Evolutionary conservation across 1,284 basidiomycete species (phyloP).

Genomic region (Afroboletus lepidellus): DNA sequence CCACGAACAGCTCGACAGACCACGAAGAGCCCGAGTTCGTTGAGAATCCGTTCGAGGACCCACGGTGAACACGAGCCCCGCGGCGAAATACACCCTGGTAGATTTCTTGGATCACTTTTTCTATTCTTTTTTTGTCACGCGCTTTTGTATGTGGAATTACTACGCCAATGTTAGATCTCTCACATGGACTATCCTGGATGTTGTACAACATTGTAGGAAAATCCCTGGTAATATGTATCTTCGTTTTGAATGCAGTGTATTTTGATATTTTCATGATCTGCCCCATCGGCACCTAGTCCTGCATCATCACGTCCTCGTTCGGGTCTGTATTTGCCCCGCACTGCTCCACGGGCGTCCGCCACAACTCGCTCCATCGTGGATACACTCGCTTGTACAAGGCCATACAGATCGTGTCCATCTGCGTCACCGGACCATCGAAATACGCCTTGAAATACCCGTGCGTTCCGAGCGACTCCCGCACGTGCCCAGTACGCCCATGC

Average conservation of each 20-base stretch:
- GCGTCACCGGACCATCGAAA: conserved; percentile 92
- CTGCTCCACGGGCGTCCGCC: conserved; percentile 35
- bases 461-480: conserved; percentile 91
- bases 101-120: too few relatives aligned
- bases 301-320: conserved; percentile 24
- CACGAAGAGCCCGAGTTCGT: conserved; percentile 21
- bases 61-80: background rate
- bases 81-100: too few relatives aligned
- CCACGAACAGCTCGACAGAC: conserved; percentile 13
- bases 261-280: background rate
- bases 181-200: background rate
- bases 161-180: too few relatives aligned
- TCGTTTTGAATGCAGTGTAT: background rate
- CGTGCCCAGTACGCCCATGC: conserved; percentile 89
- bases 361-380: conserved; percentile 75
- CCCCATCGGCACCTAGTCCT: conserved; percentile 5
- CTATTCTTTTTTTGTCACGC: too few relatives aligned
- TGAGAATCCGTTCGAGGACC: conserved; percentile 30
- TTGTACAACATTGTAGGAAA: conserved; percentile 1
- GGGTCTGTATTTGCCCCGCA: background rate
- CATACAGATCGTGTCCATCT: conserved; percentile 96
- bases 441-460: conserved; percentile 98
- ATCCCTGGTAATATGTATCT: background rate
- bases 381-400: conserved; percentile 88
- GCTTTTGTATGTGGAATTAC: too few relatives aligned